These are phyloP conservation scores for Hordeum marinum DNA, from an alignment of 176 grass and related monocot species.

Conservation along the genomic window DNA sequence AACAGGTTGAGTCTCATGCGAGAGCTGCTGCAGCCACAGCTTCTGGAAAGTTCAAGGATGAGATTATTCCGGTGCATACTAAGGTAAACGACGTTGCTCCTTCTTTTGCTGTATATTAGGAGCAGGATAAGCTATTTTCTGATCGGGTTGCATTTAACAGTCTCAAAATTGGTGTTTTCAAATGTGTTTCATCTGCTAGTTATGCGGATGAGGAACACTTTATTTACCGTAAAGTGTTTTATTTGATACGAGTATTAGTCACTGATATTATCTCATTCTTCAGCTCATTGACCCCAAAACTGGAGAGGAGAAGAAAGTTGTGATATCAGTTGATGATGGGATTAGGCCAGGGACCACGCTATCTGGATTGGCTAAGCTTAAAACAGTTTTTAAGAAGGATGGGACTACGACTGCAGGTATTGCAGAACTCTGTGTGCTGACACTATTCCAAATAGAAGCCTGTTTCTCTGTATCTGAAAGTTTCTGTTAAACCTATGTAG, in stretches of 20 bases:
- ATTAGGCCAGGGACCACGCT: conserved; percentile 72
- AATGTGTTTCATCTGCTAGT: not conserved
- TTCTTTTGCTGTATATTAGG: not conserved
- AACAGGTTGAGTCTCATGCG: conserved; percentile 82
- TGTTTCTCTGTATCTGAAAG: not conserved
- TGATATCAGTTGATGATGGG: conserved; percentile 93
- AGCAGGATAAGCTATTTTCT: not conserved
- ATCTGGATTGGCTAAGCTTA: conserved; percentile 74
- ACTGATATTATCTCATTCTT: not conserved
- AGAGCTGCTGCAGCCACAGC: conserved; percentile 79
- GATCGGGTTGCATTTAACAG: not conserved
- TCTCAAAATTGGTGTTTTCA: not conserved
- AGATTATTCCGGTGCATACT: conserved; percentile 85
- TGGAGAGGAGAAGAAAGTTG: conserved; percentile 80
- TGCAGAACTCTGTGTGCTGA: not conserved
- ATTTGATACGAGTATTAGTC: not conserved
- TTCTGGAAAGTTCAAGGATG: conserved; percentile 95
- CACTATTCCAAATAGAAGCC: not conserved
- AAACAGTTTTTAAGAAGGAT: conserved; percentile 92
- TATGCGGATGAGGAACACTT: not conserved
- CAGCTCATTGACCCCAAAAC: conserved; percentile 93
- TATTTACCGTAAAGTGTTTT: too few relatives aligned
- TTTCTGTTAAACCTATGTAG: conserved; percentile 34
- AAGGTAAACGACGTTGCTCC: conserved; percentile 35
- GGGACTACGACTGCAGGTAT: conserved; percentile 95